phyloP scores from a whole-genome alignment of 805 yeast genomes.

The Yueomyces sp. region DNA sequence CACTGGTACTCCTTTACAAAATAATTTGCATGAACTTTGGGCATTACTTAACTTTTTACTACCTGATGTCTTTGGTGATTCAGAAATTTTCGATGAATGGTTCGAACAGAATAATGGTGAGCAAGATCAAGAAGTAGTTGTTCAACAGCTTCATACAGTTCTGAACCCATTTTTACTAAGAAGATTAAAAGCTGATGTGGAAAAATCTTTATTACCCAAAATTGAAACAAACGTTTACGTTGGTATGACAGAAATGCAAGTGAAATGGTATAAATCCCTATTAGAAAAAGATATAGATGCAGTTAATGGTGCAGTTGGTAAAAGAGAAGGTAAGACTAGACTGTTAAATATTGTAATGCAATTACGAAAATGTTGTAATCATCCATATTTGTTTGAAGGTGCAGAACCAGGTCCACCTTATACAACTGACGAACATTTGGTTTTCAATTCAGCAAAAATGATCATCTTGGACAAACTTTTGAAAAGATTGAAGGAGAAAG shows the following conservation, averaged over 20 bases:
- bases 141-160: conserved; percentile 78
- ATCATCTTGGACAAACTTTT: conserved; percentile 73
- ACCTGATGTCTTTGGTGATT: conserved; percentile 91
- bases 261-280: conserved; percentile 78
- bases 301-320: conserved; percentile 91
- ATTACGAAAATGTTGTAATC: conserved; percentile 90
- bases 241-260: conserved; percentile 93
- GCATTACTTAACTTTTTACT: conserved; percentile 78
- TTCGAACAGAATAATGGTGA: conserved; percentile 38
- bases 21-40: conserved; percentile 93
- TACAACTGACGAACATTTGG: conserved; percentile 88
- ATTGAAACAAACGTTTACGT: conserved; percentile 81
- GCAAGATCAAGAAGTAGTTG: conserved; percentile 64
- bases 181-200: conserved; percentile 88
- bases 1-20: conserved; percentile 94
- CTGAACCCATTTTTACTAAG: conserved; percentile 78
- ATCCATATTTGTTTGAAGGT: conserved; percentile 95
- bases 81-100: conserved; percentile 86
- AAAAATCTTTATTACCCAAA: conserved; percentile 79
- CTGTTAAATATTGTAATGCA: conserved; percentile 93
- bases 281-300: conserved; percentile 92
- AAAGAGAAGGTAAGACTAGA: conserved; percentile 84
- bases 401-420: conserved; percentile 98
- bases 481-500: conserved; percentile 55
- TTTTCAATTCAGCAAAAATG: conserved; percentile 86